A percentile compares a stretch with the other conserved stretches of the same genome.
phyloP scores from a whole-genome alignment of 2,329 filamentous ascomycete species.

The Botrytis sinoallii region DNA sequence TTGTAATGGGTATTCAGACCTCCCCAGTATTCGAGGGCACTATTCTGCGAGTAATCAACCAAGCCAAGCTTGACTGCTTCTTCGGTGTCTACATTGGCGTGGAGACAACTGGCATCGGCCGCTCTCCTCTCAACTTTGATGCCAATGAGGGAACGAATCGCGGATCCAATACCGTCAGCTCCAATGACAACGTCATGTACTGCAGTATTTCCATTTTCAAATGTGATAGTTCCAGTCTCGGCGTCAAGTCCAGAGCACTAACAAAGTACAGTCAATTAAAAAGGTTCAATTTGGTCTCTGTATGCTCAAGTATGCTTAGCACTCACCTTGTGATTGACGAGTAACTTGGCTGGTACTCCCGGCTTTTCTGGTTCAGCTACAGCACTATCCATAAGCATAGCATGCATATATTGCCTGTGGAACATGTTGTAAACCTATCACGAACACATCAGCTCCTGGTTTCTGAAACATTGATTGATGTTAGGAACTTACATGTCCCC shows the following conservation, averaged over 20 bases:
- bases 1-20: constrained; percentile 64
- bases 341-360: constrained; percentile 51
- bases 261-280: background rate
- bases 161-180: constrained; percentile 56
- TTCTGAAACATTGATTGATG: background rate
- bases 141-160: constrained; percentile 55
- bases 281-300: constrained; percentile 22
- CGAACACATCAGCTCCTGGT: background rate
- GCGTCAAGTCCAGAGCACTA: constrained; percentile 44
- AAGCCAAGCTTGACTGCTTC: constrained; percentile 59
- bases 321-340: constrained; percentile 54
- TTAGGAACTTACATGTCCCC: constrained; percentile 49
- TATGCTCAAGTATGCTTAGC: constrained; percentile 26
- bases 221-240: constrained; percentile 44
- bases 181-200: constrained; percentile 39
- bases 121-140: constrained; percentile 57
- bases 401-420: constrained; percentile 64
- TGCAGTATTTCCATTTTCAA: constrained; percentile 36
- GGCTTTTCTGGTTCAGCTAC: constrained; percentile 51
- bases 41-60: constrained; percentile 58
- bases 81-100: constrained; percentile 61
- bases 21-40: constrained; percentile 68
- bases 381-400: constrained; percentile 59
- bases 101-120: constrained; percentile 59
- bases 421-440: constrained; percentile 61